A percentile compares a stretch with the other conserved stretches of the same genome.
Evolutionary conservation across 495 filamentous ascomycete genomes (phyloP).

Genomic region (Podospora tetraspora): DNA sequence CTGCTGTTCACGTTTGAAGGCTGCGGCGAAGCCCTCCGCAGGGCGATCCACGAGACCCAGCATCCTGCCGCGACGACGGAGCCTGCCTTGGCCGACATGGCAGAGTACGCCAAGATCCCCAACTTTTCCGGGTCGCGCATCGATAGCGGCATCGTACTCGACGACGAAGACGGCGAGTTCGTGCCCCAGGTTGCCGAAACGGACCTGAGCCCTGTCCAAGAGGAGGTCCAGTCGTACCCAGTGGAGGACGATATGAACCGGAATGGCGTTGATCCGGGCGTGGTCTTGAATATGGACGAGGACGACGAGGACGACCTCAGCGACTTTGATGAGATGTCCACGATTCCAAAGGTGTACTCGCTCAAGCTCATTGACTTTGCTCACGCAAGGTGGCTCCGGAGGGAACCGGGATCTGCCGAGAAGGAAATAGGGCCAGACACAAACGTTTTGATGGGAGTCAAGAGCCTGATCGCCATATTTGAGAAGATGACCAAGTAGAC

Average conservation of each 20-base stretch:
- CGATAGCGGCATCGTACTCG: slow-evolving; percentile 43
- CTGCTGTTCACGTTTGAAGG: slow-evolving; percentile 91
- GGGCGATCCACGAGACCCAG: slow-evolving; percentile 52
- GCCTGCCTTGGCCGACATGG: too few species aligned
- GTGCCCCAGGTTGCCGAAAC: slow-evolving; percentile 15
- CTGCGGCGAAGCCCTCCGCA: slow-evolving; percentile 61
- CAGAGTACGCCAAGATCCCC: not conserved
- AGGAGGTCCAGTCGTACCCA: slow-evolving; percentile 22
- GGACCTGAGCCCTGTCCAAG: slow-evolving; percentile 10
- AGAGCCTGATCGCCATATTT: slow-evolving; percentile 67
- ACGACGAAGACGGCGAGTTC: slow-evolving; percentile 31
- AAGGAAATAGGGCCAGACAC: slow-evolving; percentile 66
- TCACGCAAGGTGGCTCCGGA: slow-evolving; percentile 82
- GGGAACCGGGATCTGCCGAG: slow-evolving; percentile 35
- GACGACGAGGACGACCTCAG: slow-evolving; percentile 52
- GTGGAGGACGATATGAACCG: not conserved
- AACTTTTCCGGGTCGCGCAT: slow-evolving; percentile 25
- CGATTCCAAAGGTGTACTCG: slow-evolving; percentile 66
- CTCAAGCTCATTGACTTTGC: slow-evolving; percentile 96
- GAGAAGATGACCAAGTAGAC: slow-evolving; percentile 48
- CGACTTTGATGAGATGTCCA: slow-evolving; percentile 60
- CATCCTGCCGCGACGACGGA: not conserved
- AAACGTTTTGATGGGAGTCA: slow-evolving; percentile 71
- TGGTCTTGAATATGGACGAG: slow-evolving; percentile 29
- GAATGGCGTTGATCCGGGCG: slow-evolving; percentile 1